A percentile compares a stretch with the other conserved stretches of the same genome.
Conservation (phyloP, 208 protist species). For the Leptomonas pyrrhocoris region DNA sequence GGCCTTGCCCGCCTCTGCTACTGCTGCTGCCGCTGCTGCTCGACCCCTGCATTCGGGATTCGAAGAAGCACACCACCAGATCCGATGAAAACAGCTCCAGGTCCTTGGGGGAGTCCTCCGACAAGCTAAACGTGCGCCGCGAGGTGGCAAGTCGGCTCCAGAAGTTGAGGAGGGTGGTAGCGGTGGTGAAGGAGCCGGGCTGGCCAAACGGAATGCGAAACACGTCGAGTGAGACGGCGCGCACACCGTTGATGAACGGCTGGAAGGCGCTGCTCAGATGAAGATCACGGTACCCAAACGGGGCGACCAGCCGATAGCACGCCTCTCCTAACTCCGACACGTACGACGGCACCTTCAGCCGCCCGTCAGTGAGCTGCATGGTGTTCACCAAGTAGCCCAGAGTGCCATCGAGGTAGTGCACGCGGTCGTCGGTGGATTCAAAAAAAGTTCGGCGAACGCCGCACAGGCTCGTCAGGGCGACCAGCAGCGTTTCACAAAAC, state of each 20-base stretch:
- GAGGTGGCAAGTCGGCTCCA: slow-evolving; percentile 72
- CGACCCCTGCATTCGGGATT: slow-evolving; percentile 42
- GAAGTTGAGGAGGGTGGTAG: slow-evolving; percentile 69
- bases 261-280: slow-evolving; percentile 48
- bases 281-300: slow-evolving; percentile 82
- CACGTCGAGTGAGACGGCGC: slow-evolving; percentile 56
- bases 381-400: slow-evolving; percentile 43
- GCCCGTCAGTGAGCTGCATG: slow-evolving; percentile 49
- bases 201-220: slow-evolving; percentile 73
- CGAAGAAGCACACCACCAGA: slow-evolving; percentile 56
- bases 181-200: slow-evolving; percentile 69
- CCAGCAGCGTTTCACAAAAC: slow-evolving; percentile 62
- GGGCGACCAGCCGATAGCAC: slow-evolving; percentile 57
- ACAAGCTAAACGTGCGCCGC: slow-evolving; percentile 55
- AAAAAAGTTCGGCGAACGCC: slow-evolving; percentile 86
- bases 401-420: slow-evolving; percentile 61
- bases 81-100: slow-evolving; percentile 54
- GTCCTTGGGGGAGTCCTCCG: slow-evolving; percentile 39
- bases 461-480: slow-evolving; percentile 65
- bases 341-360: slow-evolving; percentile 72
- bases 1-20: neutral
- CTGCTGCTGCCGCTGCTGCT: too few relatives aligned
- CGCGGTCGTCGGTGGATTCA: slow-evolving; percentile 62
- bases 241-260: slow-evolving; percentile 48
- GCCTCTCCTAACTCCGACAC: slow-evolving; percentile 59